Base-by-base conservation (phyloP, 164 flowering plant genomes). In the Saururus chinensis region DNA sequence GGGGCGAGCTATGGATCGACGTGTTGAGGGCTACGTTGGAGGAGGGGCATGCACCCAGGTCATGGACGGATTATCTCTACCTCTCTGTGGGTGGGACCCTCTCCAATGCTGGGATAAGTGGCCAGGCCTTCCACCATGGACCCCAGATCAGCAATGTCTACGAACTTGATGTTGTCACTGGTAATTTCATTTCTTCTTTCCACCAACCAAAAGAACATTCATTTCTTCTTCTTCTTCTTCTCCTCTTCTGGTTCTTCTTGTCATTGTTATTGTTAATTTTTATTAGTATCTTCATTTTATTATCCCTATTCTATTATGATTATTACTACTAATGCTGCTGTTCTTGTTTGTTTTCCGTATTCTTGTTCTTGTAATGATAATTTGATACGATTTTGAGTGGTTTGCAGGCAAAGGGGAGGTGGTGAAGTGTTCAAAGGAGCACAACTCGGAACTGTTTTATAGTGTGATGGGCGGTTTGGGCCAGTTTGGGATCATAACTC, bases 31-130 rank as follows among this genome's bases (percentile, higher is more conserved):
- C 64, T 17, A 84, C 88, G 55, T 71, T 91, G 16, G 75, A 80
- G 67, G 59, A 71, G 73, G 96, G 93, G 30, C 71, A 91, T 4
- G 84, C 99, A 40, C 97, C 99, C 1, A 84, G 66, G 53, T 95
- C 99, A 9, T 95, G 99, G 99, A 95, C 99, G 0, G 99, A 95
- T 75, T 95, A 95, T 61, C 74, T 95, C 82, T 85, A 95, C 67
- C 79, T 95, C 17, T 65, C 95, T 0, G 97, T 95, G 7, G 99
- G 97, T 19, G 99, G 99, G 23, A 95, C 99, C 11, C 79, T 95
- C 7, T 95, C 97, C 0, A 91, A 95, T 69, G 97, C 80, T 40
- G 99, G 99, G 25, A 95, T 95, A 54, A 95, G 99, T 49, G 99
- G 99, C 0, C 97, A 95, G 66, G 89, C 99, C 22, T 95, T 95